Evolutionary conservation across 2,329 filamentous ascomycete genomes (phyloP), one percentile per base, ranked within the genome.

Genomic region (Sporothrix sp.): DNA sequence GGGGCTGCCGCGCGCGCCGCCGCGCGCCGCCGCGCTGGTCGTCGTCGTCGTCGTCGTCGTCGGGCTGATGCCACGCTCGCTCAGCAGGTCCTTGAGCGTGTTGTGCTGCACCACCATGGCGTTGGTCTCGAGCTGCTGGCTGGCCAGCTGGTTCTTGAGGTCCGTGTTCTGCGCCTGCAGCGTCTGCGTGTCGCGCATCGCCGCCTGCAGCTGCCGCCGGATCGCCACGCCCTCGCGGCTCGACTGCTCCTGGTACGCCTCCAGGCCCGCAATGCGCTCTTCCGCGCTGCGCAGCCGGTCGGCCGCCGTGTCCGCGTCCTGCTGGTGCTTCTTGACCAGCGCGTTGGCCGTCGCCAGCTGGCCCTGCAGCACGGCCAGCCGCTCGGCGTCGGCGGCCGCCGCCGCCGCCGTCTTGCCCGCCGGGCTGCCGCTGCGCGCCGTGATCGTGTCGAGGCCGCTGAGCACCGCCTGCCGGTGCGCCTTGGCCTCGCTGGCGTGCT

Each of bases 211-310:
- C 63, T 97, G 91, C 63, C 93, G 84, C 50, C 93, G 82, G 57
- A 97, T 88, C 32, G 83, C 81, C 50, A 98, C 81, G 44, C 89
- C 89, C 66, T 98, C 94, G 39, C 93, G 81, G 66, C 90, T 97
- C 4, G 90, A 85, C 67, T 98, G 93, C 63, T 98, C 93, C 68
- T 98, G 93, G 65, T 97, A 97, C 25, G 89, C 87, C 66, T 98
- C 93, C 3, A 98, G 76, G 7, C 93, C 93, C 5, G 93, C 94
- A 64, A 98, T 97, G 37, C 93, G 83, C 70, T 97, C 94, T 68
- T 98, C 94, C 3, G 93, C 93, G 52, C 85, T 85, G 48, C 93
- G 85, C 48, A 98, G 74, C 64, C 90, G 94, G 62, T 96, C 89
- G 0, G 88, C 85, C 3, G 90, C 89, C 23, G 75, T 70, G 64